Evolutionary conservation across 176 grass and related monocot species (phyloP).

Genomic region (sorghum (Sorghum bicolor)): Sorghum_bicolor_NCBIv3 NC_012877.2:3199001-3199500

Average conservation of each 20-base stretch:
- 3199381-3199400: too few species aligned
- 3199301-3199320: too few species aligned
- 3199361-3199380: too few species aligned
- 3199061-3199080: neutral
- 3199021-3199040: neutral
- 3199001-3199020: neutral
- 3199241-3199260: too few species aligned
- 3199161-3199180: neutral
- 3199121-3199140: neutral
- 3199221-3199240: too few species aligned
- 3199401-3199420: neutral
- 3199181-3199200: too few species aligned
- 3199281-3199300: too few species aligned
- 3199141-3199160: neutral
- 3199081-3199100: neutral
- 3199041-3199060: neutral
- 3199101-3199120: neutral
- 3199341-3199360: too few species aligned
- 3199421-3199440: neutral
- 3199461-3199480: neutral
- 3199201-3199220: too few species aligned
- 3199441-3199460: neutral
- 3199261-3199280: too few species aligned
- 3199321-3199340: too few species aligned
- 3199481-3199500: neutral